Conservation (phyloP, 768 basidiomycete genomes). For the Leccinum disarticulatum region DNA sequence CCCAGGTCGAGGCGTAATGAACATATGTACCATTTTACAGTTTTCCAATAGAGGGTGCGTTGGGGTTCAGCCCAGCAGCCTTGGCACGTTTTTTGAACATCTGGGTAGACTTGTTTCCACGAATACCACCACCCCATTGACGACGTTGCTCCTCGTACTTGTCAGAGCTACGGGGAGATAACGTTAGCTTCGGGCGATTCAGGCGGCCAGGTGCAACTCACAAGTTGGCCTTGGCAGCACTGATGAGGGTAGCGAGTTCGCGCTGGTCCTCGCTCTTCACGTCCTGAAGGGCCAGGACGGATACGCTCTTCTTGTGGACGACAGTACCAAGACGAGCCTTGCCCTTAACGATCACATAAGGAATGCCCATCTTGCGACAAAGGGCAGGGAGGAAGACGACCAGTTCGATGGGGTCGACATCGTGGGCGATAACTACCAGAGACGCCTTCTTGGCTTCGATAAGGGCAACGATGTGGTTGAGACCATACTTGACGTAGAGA, state of each 20-base stretch:
- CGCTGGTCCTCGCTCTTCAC: conserved; percentile 93
- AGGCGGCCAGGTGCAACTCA: conserved; percentile 41
- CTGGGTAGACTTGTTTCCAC: conserved; percentile 91
- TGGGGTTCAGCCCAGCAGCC: conserved; percentile 71
- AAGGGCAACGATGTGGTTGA: conserved; percentile 96
- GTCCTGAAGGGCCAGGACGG: conserved; percentile 88
- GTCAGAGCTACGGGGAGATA: conserved; percentile 56
- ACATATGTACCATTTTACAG: conserved; percentile 43
- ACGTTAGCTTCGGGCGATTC: conserved; percentile 1
- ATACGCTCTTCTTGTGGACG: conserved; percentile 97
- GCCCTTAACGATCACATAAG: conserved; percentile 97
- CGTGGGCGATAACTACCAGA: conserved; percentile 94
- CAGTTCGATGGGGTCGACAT: conserved; percentile 99
- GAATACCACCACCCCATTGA: conserved; percentile 95
- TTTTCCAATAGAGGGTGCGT: conserved; percentile 58
- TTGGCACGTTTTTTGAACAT: conserved; percentile 95
- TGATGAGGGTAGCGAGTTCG: conserved; percentile 89
- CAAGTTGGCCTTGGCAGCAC: conserved; percentile 98
- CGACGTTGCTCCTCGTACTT: conserved; percentile 92
- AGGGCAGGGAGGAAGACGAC: conserved; percentile 98
- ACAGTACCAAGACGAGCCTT: conserved; percentile 98
- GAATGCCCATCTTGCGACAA: conserved; percentile 99
- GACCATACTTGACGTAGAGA: conserved; percentile 90
- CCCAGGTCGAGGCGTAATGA: neutral
- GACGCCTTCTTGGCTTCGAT: conserved; percentile 97